A percentile compares a stretch with the other conserved stretches of the same genome.
These are phyloP conservation scores for Trypanosomatidae sp. DNA, from an alignment of 208 protist species.

Conservation along the genomic window DNA sequence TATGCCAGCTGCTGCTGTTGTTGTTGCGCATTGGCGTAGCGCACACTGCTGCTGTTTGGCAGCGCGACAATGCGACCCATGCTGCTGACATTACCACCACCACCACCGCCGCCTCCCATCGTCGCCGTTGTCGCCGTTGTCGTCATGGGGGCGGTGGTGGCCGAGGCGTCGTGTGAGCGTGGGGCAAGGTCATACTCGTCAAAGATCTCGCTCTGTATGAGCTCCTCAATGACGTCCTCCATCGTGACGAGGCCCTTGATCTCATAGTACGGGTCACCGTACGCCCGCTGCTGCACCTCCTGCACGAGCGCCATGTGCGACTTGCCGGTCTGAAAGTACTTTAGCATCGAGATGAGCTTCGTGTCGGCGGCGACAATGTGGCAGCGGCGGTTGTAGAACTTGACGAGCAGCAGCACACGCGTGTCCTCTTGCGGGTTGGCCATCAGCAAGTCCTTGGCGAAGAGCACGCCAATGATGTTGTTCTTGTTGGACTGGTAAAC, in stretches of 20 bases:
- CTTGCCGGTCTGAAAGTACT: conserved; percentile 89
- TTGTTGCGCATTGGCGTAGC: too few species aligned
- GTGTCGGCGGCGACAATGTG: conserved; percentile 83
- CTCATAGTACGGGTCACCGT: conserved; percentile 91
- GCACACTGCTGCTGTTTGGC: too few species aligned
- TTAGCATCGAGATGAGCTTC: conserved; percentile 91
- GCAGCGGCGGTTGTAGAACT: conserved; percentile 89
- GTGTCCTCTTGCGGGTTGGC: conserved; percentile 90
- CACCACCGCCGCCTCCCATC: too few species aligned
- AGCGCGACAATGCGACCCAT: neutral
- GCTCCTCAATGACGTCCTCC: conserved; percentile 96
- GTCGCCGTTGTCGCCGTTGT: too few species aligned
- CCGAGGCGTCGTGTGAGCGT: conserved; percentile 4
- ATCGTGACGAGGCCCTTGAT: conserved; percentile 93
- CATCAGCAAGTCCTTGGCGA: conserved; percentile 92
- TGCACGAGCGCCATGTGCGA: conserved; percentile 91
- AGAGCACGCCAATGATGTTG: conserved; percentile 88
- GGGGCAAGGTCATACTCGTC: conserved; percentile 92
- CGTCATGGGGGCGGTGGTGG: neutral
- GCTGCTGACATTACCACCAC: neutral
- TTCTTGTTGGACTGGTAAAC: conserved; percentile 87
- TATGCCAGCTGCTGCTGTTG: too few species aligned
- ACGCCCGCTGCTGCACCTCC: conserved; percentile 75
- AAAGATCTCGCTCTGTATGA: conserved; percentile 95
- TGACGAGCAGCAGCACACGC: conserved; percentile 84